Evolutionary conservation across 306 rosid genomes (phyloP).

Genomic region (Dalbergia cochinchinensis): DNA sequence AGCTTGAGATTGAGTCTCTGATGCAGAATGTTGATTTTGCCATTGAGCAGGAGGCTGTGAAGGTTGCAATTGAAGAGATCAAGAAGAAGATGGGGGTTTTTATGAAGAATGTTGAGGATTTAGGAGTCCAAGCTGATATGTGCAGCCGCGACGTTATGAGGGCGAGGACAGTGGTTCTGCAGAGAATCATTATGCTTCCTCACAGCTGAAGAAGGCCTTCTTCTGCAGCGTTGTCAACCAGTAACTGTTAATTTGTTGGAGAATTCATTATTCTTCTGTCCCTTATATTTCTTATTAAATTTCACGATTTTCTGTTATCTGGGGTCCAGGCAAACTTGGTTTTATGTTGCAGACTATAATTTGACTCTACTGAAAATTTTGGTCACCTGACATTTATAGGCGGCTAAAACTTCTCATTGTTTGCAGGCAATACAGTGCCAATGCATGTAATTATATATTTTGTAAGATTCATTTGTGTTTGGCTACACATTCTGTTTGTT

Average conservation of each 20-base stretch:
- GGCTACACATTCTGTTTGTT: slow-evolving; percentile 15
- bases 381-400: slow-evolving; percentile 22
- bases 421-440: slow-evolving; percentile 25
- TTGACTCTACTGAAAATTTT: slow-evolving; percentile 1
- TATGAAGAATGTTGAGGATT: slow-evolving; percentile 79
- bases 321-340: slow-evolving; percentile 36
- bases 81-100: slow-evolving; percentile 74
- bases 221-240: slow-evolving; percentile 8
- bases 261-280: slow-evolving; percentile 21
- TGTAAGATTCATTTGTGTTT: slow-evolving; percentile 36
- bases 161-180: slow-evolving; percentile 94
- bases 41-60: slow-evolving; percentile 72
- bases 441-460: slow-evolving; percentile 1
- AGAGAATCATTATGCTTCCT: slow-evolving; percentile 76
- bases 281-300: slow-evolving; percentile 36
- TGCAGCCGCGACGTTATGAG: slow-evolving; percentile 81
- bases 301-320: slow-evolving; percentile 42
- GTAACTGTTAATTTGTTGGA: slow-evolving; percentile 35
- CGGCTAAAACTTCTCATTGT: slow-evolving; percentile 26
- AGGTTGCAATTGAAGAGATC: slow-evolving; percentile 75
- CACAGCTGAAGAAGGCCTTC: slow-evolving; percentile 45
- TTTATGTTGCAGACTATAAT: slow-evolving; percentile 27
- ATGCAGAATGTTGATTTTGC: slow-evolving; percentile 65
- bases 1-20: slow-evolving; percentile 67
- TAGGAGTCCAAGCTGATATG: slow-evolving; percentile 79